Percentiles rank a stretch among this genome's conserved stretches.
Conservation (phyloP, 2,329 filamentous ascomycete species). For the Xylaria sp. region DNA sequence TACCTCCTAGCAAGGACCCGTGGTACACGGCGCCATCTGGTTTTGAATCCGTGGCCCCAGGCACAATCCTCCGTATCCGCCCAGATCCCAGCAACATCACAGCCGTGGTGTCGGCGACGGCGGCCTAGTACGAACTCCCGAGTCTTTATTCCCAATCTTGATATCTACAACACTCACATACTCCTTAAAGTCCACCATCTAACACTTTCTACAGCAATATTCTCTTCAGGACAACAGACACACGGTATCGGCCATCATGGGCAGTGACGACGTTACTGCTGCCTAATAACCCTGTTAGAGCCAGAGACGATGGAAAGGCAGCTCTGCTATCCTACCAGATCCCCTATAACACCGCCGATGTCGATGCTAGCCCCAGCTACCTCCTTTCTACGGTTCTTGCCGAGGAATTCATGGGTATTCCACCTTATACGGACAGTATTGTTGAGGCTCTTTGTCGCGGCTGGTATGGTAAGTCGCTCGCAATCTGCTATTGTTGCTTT, state of each 20-base stretch:
- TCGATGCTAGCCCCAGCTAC: slow-evolving; percentile 2
- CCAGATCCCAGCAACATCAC: background rate
- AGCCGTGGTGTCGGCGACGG: background rate
- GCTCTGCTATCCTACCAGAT: background rate
- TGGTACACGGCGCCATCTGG: slow-evolving; percentile 5
- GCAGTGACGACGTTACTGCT: background rate
- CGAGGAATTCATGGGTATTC: background rate
- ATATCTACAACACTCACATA: background rate
- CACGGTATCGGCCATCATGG: background rate
- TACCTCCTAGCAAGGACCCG: slow-evolving; percentile 6
- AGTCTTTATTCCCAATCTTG: background rate
- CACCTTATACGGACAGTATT: background rate
- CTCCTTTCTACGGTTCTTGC: background rate
- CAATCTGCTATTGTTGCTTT: background rate
- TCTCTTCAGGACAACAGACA: slow-evolving; percentile 7
- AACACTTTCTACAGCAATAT: background rate
- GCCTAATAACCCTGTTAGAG: background rate
- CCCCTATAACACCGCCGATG: slow-evolving; percentile 1
- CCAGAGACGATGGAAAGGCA: background rate
- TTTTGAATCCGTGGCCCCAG: background rate
- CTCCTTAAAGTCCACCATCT: background rate
- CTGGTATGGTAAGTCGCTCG: background rate
- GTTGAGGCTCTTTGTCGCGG: background rate
- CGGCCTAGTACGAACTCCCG: background rate
- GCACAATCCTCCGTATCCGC: slow-evolving; percentile 1